Evolutionary conservation across 2,329 filamentous ascomycete genomes (phyloP).

Genomic region (Ploettnerulaceae sp.): DNA sequence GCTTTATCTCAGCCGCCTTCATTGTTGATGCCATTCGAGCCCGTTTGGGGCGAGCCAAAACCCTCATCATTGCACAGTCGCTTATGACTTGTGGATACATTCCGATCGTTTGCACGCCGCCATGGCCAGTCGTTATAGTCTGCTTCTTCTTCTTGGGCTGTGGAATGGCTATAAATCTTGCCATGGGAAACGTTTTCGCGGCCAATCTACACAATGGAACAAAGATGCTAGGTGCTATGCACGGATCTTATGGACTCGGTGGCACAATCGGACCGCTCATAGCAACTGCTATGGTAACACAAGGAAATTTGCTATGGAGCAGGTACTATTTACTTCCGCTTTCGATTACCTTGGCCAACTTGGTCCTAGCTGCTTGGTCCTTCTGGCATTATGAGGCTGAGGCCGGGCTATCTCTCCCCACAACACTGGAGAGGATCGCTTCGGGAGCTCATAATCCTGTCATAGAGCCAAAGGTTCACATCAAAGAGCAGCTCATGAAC

Average conservation of each 20-base stretch:
- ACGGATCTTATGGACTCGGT: slow-evolving; percentile 64
- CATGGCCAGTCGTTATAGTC: slow-evolving; percentile 62
- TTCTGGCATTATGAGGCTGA: slow-evolving; percentile 70
- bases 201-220: slow-evolving; percentile 50
- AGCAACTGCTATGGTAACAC: slow-evolving; percentile 66
- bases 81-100: slow-evolving; percentile 58
- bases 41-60: slow-evolving; percentile 60
- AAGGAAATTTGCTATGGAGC: slow-evolving; percentile 56
- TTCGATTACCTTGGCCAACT: slow-evolving; percentile 50
- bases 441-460: slow-evolving; percentile 26
- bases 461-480: slow-evolving; percentile 28
- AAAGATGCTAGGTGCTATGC: slow-evolving; percentile 54
- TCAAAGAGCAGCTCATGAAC: slow-evolving; percentile 30
- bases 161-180: slow-evolving; percentile 51
- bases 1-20: slow-evolving; percentile 69
- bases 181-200: slow-evolving; percentile 56
- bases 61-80: slow-evolving; percentile 53
- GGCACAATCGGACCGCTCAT: slow-evolving; percentile 63
- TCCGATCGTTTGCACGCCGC: slow-evolving; percentile 61
- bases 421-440: slow-evolving; percentile 39
- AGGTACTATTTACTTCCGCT: slow-evolving; percentile 68
- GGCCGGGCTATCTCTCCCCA: slow-evolving; percentile 37
- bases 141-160: slow-evolving; percentile 66
- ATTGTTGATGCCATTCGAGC: slow-evolving; percentile 58
- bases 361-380: slow-evolving; percentile 57